These are phyloP conservation scores for Silybum marianum DNA, from an alignment of 129 eudicot species.

Conservation along the genomic window DNA sequence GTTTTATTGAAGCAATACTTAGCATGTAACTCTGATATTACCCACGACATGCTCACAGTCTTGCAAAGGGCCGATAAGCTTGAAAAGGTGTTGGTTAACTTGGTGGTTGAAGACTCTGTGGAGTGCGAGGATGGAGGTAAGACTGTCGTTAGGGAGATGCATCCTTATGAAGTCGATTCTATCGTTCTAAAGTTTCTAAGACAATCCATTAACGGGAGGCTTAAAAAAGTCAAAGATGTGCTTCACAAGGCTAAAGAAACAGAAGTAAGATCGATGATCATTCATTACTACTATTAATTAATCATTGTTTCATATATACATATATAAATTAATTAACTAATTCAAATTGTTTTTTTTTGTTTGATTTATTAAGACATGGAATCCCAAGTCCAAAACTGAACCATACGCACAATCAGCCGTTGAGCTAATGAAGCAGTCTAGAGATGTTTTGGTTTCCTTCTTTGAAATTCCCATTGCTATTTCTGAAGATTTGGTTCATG, in stretches of 20 bases:
- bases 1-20: constrained; percentile 68
- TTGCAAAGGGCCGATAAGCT: constrained; percentile 86
- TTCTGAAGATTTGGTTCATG: constrained; percentile 62
- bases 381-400: constrained; percentile 89
- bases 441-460: constrained; percentile 63
- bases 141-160: constrained; percentile 68
- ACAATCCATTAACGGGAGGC: constrained; percentile 68
- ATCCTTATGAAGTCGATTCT: constrained; percentile 80
- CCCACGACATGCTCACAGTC: constrained; percentile 55
- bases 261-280: constrained; percentile 58
- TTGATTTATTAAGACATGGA: constrained; percentile 67
- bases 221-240: constrained; percentile 54
- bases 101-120: constrained; percentile 88
- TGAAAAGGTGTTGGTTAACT: constrained; percentile 70
- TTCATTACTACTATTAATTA: neutral
- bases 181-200: constrained; percentile 54
- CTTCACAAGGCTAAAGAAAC: constrained; percentile 69
- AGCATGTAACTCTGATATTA: constrained; percentile 45
- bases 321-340: neutral
- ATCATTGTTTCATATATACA: too few species aligned
- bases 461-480: constrained; percentile 67
- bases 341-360: neutral
- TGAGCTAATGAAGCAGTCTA: constrained; percentile 65
- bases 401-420: constrained; percentile 86
- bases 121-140: constrained; percentile 90